Evolutionary conservation across 768 basidiomycete species (phyloP).

Genomic region (Paxillus involutus): DNA sequence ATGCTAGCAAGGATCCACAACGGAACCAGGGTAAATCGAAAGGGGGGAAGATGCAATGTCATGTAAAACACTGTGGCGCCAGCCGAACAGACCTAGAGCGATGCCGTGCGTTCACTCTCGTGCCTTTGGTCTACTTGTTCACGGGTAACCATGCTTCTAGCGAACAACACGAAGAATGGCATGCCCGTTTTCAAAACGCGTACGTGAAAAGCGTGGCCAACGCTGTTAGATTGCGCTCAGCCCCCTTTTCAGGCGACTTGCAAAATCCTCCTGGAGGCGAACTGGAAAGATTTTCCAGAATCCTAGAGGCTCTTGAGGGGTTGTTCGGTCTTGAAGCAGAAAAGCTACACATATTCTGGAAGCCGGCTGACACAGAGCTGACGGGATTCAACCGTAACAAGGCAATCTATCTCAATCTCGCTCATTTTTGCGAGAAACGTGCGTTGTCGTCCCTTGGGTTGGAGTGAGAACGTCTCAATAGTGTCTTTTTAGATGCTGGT

Average conservation of each 20-base stretch:
- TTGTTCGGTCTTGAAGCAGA: slow-evolving; percentile 3
- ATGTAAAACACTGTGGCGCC: slow-evolving; percentile 11
- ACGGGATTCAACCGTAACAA: slow-evolving; percentile 19
- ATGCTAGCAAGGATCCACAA: not conserved
- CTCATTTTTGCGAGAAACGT: slow-evolving; percentile 11
- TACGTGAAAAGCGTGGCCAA: not conserved
- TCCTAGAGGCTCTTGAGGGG: slow-evolving; percentile 4
- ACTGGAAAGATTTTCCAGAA: slow-evolving; percentile 2
- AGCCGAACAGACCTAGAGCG: slow-evolving; percentile 3
- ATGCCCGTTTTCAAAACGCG: slow-evolving; percentile 4
- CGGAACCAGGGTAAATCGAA: slow-evolving; percentile 1
- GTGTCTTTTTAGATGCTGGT: not conserved
- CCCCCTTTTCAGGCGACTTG: not conserved
- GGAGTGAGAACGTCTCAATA: not conserved
- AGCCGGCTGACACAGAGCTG: slow-evolving; percentile 4
- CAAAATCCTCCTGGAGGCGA: not conserved
- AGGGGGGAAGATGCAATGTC: slow-evolving; percentile 9
- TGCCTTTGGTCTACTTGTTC: not conserved
- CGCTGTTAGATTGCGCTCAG: not conserved
- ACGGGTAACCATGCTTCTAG: not conserved
- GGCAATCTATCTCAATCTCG: slow-evolving; percentile 13
- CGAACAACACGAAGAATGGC: not conserved
- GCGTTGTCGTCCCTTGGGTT: not conserved
- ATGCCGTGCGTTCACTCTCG: slow-evolving; percentile 8
- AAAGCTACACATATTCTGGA: slow-evolving; percentile 12